Evolutionary conservation across 441 rosid genomes (phyloP), one percentile per base, ranked within the genome.

Genomic region (Biscutella auriculata): DNA sequence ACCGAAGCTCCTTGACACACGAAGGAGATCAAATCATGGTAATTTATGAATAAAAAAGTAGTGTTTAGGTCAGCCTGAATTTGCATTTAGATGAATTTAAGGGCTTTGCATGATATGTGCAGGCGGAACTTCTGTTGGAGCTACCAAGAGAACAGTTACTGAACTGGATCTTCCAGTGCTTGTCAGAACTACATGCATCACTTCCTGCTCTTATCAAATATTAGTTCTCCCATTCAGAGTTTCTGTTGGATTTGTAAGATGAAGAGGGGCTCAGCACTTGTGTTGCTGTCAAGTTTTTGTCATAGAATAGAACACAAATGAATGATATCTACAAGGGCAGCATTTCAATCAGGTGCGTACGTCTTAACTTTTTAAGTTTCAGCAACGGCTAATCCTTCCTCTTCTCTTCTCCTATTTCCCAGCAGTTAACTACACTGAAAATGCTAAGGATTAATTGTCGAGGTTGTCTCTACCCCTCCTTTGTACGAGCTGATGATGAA

Each of bases 51-150:
- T 34, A 33, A 37, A 45, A 21, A 29, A 53, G 21, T 56, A 41
- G 51, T 48, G 25, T 15, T n/a, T n/a, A n/a, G n/a, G n/a, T n/a
- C n/a, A n/a, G n/a, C n/a, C n/a, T n/a, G n/a, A n/a, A n/a, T n/a
- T n/a, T n/a, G n/a, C n/a, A n/a, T n/a, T n/a, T n/a, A n/a, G n/a
- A 9, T 41, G 53, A 57, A 35, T 42, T 34, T 45, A 35, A 51
- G 58, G 45, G 64, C 17, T 63, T 46, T 46, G 17, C 43, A 36
- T 57, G 57, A 42, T 32, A 11, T 50, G 34, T 19, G 63, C 87
- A 93, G 98, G 99, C 99, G 7, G 93, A 87, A 63, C 96, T 93
- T 67, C 87, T 93, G 74, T 69, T 93, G 70, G 95, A 93, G 82
- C 87, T 93, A 45, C 99, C 96, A 9, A 76, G 79, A 72, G 96